Percentiles rank a stretch among this genome's conserved stretches.
phyloP scores from a whole-genome alignment of 441 rosid genomes.

The Pelargonium australe region DNA sequence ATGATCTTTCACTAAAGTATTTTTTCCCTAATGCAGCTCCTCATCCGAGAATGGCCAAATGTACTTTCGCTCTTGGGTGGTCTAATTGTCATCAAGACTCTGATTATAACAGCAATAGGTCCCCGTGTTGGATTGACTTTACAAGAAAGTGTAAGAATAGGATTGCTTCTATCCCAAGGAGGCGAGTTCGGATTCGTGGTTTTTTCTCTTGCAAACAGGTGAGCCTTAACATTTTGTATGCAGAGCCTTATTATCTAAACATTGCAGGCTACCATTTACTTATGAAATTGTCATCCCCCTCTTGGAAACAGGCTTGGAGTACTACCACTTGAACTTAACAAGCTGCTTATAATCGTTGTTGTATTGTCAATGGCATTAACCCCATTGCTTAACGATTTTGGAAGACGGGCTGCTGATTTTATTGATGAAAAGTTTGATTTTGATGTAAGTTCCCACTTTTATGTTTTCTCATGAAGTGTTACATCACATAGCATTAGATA shows the following conservation, averaged over 20 bases:
- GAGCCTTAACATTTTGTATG: constrained; percentile 14
- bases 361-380: constrained; percentile 98
- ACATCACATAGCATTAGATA: too few species aligned
- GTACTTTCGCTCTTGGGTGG: constrained; percentile 88
- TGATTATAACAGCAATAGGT: constrained; percentile 80
- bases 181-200: constrained; percentile 97
- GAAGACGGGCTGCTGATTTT: constrained; percentile 75
- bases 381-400: constrained; percentile 80
- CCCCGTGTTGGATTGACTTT: constrained; percentile 88
- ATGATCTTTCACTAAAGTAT: constrained; percentile 14
- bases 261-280: constrained; percentile 19
- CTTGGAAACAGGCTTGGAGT: constrained; percentile 72
- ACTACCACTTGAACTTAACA: constrained; percentile 97
- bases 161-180: constrained; percentile 92
- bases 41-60: constrained; percentile 89
- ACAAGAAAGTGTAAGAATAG: constrained; percentile 85
- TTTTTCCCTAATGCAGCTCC: constrained; percentile 47
- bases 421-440: constrained; percentile 48
- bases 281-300: constrained; percentile 16
- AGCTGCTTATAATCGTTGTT: constrained; percentile 90
- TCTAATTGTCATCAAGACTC: constrained; percentile 79
- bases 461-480: not conserved
- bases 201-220: constrained; percentile 94
- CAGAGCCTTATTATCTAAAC: constrained; percentile 14
- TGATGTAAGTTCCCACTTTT: constrained; percentile 34